A percentile compares a stretch with the other conserved stretches of the same genome.
Evolutionary conservation across 2,329 filamentous ascomycete species (phyloP).

Genomic region (Coniochaeta ligniaria): DNA sequence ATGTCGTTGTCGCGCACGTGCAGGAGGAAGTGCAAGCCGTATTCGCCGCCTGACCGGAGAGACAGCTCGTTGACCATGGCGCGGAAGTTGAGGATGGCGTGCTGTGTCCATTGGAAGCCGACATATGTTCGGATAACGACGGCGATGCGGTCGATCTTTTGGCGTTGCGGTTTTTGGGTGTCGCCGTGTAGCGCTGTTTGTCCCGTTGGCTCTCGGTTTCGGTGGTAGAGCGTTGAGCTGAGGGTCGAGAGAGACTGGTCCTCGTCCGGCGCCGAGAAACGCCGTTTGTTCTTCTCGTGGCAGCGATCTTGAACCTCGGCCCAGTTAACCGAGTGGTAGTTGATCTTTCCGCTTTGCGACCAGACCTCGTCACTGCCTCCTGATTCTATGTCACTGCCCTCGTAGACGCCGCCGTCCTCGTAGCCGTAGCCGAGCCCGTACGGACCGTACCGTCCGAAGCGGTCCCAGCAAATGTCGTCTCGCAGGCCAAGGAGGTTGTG

Average conservation of each 20-base stretch:
- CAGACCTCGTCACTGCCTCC: constrained; percentile 58
- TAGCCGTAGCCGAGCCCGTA: constrained; percentile 80
- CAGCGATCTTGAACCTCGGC: constrained; percentile 45
- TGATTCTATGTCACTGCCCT: constrained; percentile 65
- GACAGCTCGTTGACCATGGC: constrained; percentile 74
- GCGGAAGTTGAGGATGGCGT: constrained; percentile 74
- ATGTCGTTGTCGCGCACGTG: constrained; percentile 75
- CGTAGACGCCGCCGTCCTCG: constrained; percentile 62
- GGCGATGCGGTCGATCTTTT: constrained; percentile 56
- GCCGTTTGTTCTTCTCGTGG: constrained; percentile 52
- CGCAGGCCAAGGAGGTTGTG: constrained; percentile 66
- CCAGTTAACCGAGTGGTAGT: constrained; percentile 51
- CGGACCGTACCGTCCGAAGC: constrained; percentile 75
- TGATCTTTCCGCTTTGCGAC: constrained; percentile 45
- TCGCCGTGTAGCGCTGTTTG: background rate
- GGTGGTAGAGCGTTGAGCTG: constrained; percentile 1
- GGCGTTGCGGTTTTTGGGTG: constrained; percentile 6
- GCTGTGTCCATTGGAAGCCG: constrained; percentile 70
- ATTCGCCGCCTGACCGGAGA: constrained; percentile 73
- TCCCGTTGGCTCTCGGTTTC: background rate
- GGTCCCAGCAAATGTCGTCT: constrained; percentile 79
- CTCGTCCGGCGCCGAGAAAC: constrained; percentile 34
- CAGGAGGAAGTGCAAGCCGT: constrained; percentile 74
- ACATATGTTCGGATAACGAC: constrained; percentile 76
- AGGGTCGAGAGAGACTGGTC: constrained; percentile 1